Percentiles rank a stretch among this genome's conserved stretches.
phyloP scores from a whole-genome alignment of 495 filamentous ascomycete species.

The Xanthoparmelia taractica region DNA sequence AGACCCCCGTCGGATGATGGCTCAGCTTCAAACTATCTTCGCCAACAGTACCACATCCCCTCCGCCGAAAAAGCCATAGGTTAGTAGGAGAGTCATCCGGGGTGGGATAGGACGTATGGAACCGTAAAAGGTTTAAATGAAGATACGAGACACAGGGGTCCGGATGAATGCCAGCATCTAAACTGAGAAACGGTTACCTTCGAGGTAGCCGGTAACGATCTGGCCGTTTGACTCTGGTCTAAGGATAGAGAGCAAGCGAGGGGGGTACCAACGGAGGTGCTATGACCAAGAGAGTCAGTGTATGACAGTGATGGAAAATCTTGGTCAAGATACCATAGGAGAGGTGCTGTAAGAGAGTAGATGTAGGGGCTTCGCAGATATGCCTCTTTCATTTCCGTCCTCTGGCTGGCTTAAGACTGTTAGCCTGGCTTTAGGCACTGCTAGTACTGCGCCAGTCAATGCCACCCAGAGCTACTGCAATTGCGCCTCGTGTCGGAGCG shows the following conservation, averaged over 20 bases:
- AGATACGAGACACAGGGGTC: slow-evolving; percentile 38
- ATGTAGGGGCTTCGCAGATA: too few species aligned
- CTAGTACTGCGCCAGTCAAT: slow-evolving; percentile 31
- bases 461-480: slow-evolving; percentile 27
- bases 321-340: too few species aligned
- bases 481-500: slow-evolving; percentile 24
- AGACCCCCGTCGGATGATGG: slow-evolving; percentile 30
- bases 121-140: slow-evolving; percentile 48
- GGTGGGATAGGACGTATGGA: slow-evolving; percentile 37
- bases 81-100: slow-evolving; percentile 45
- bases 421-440: slow-evolving; percentile 30
- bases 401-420: slow-evolving; percentile 19
- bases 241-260: slow-evolving; percentile 40
- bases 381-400: slow-evolving; percentile 29
- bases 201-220: slow-evolving; percentile 42
- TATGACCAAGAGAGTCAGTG: slow-evolving; percentile 33
- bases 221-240: slow-evolving; percentile 39
- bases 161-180: slow-evolving; percentile 42
- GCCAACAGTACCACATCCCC: slow-evolving; percentile 41
- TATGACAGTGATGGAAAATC: slow-evolving; percentile 36
- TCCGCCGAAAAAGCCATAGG: slow-evolving; percentile 50
- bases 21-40: slow-evolving; percentile 39
- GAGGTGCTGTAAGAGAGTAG: too few species aligned
- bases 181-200: slow-evolving; percentile 41
- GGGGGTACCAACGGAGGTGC: slow-evolving; percentile 28